Base-by-base conservation (phyloP, 108 stramenopile species). In the Fragilaria crotonensis region DNA sequence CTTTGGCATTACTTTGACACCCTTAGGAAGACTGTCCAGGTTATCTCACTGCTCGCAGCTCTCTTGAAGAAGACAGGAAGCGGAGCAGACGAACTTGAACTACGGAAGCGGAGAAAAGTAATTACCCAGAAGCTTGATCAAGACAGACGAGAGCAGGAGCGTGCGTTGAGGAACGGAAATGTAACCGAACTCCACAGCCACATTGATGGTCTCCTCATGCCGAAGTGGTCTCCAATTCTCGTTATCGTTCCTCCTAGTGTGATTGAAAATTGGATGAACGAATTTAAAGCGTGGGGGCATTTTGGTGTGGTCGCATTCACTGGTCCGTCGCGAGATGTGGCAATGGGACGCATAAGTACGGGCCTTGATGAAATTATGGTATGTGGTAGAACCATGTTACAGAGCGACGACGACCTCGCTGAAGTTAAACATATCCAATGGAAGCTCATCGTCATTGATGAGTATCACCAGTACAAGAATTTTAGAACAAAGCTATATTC, bases 401-500 rank as follows among this genome's bases (percentile, higher is more conserved):
- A 69, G 18, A 50, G 63, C 48, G 57, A 52, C 9, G 44, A 49
- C 28, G 71, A 76, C 44, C 78, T 76, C 27, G 19, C 19, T 18
- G 54, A 31, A 2, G 31, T 87, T 25, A 48, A 63, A 1, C 48
- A 29, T 7, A 49, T 86, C 26, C 41, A 64, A 30, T 94, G 93
- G 93, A 90, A 81, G 54, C 71, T 90, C 18, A 61, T 89, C 17
- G 64, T 94, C 30, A 74, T 90, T 26, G 93, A 94, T 58, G 93
- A 94, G 54, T 88, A 72, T 53, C 93, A 94, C 52, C 81, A 79
- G 25, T 90, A 67, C 55, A 94, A 59, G 56, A 75, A 68, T 51
- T 23, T 50, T 33, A 60, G 54, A 28, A 31, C 44, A 11, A 63
- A 44, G 50, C 9, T 51, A 25, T 62, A 64, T 0, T 60, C 46